These are phyloP conservation scores for Rhizodiscina lignyota DNA, from an alignment of 495 filamentous ascomycete genomes.

Conservation along the genomic window DNA sequence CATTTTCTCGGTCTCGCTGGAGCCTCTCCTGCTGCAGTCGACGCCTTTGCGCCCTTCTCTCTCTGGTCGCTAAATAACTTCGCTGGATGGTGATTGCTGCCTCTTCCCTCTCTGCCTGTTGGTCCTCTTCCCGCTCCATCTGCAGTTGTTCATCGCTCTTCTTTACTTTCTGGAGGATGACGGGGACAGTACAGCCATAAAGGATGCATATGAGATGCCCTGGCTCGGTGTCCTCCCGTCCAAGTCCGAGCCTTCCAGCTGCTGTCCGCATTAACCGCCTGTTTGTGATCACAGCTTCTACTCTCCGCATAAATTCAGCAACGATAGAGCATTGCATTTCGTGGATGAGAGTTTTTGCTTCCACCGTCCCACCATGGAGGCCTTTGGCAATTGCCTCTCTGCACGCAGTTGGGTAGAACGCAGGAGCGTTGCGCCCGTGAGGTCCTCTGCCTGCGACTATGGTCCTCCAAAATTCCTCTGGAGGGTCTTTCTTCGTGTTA, in stretches of 20 bases:
- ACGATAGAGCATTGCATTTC: conserved; percentile 20
- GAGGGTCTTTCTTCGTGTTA: conserved; percentile 9
- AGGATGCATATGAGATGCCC: conserved; percentile 16
- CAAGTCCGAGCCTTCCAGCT: conserved; percentile 4
- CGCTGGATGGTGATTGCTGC: no score
- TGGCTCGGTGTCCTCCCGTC: conserved; percentile 1
- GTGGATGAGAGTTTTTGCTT: conserved; percentile 21
- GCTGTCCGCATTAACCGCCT: conserved; percentile 18
- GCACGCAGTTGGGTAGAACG: conserved; percentile 19
- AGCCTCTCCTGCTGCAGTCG: no score
- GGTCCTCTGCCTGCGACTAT: conserved; percentile 24
- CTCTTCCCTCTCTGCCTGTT: no score
- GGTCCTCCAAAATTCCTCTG: conserved; percentile 26
- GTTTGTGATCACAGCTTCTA: conserved; percentile 27
- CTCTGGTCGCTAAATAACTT: no score
- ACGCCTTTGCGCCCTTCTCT: no score
- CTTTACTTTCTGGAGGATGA: conserved; percentile 8
- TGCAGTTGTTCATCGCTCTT: background rate
- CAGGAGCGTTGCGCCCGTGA: conserved; percentile 16
- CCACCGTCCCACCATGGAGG: conserved; percentile 15
- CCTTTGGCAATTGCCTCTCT: conserved; percentile 9
- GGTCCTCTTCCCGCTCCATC: no score
- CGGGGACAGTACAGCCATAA: conserved; percentile 18
- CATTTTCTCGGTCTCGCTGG: no score
- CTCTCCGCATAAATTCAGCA: conserved; percentile 21